Conservation (phyloP, 2,329 filamentous ascomycete genomes). For the Aspergillus aculeatinus region DNA sequence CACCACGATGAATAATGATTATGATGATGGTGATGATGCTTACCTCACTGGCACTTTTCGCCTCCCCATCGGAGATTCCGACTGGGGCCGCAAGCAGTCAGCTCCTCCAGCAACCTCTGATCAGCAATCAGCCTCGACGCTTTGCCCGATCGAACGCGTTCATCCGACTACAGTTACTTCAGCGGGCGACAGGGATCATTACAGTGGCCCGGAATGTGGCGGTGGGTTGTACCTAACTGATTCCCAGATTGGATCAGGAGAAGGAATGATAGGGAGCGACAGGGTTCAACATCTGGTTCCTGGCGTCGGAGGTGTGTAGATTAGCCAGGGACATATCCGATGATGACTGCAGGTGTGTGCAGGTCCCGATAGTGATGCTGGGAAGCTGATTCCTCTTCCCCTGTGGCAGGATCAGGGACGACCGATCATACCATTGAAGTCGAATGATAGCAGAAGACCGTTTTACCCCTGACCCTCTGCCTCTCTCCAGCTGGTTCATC, state of each 20-base stretch:
- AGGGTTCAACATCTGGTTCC: constrained; percentile 1
- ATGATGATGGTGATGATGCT: no score
- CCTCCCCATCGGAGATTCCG: not conserved
- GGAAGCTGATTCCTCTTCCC: not conserved
- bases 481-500: constrained; percentile 13
- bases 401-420: not conserved
- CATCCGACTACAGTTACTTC: not conserved
- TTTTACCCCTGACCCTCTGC: constrained; percentile 14
- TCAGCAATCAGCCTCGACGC: no score
- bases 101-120: not conserved
- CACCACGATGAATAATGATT: no score
- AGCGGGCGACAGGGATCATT: not conserved
- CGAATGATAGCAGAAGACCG: not conserved
- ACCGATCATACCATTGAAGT: constrained; percentile 2
- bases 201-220: constrained; percentile 3
- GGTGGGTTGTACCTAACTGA: not conserved
- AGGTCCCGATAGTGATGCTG: not conserved
- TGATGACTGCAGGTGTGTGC: not conserved
- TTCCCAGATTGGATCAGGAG: not conserved
- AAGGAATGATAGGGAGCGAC: not conserved
- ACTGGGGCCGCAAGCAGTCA: not conserved
- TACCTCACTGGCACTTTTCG: not conserved
- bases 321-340: not conserved
- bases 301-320: constrained; percentile 4
- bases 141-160: not conserved